Conservation (phyloP, 73 alveolate genomes). For the Tetrahymena borealis region DNA sequence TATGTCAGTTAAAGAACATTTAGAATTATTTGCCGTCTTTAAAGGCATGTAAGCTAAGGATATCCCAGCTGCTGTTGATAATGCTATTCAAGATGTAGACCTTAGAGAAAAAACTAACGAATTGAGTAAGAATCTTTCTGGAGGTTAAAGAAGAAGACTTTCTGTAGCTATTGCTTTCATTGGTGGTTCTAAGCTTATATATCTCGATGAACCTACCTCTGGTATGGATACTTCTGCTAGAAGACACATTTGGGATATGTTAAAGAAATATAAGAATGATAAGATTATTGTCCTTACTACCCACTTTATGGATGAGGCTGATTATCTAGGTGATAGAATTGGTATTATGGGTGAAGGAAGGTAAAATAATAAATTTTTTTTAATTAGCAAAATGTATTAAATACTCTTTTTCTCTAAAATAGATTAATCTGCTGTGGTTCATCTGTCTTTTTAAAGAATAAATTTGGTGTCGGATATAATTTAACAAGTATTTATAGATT, state of each 20-base stretch:
- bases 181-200: slow-evolving; percentile 83
- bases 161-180: slow-evolving; percentile 87
- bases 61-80: slow-evolving; percentile 52
- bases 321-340: slow-evolving; percentile 92
- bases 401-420: neutral
- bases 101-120: slow-evolving; percentile 52
- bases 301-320: slow-evolving; percentile 99
- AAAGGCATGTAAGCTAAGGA: slow-evolving; percentile 69
- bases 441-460: slow-evolving; percentile 78
- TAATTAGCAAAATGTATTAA: neutral
- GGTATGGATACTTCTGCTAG: slow-evolving; percentile 95
- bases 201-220: slow-evolving; percentile 96
- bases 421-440: slow-evolving; percentile 82
- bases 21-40: slow-evolving; percentile 70
- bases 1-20: slow-evolving; percentile 74
- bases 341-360: slow-evolving; percentile 92
- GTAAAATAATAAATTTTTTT: neutral
- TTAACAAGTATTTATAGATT: slow-evolving; percentile 3
- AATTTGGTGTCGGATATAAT: slow-evolving; percentile 82
- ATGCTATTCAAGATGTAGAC: slow-evolving; percentile 81
- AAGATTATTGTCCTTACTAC: slow-evolving; percentile 91
- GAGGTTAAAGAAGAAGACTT: slow-evolving; percentile 89
- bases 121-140: slow-evolving; percentile 77
- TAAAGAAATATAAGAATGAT: slow-evolving; percentile 72
- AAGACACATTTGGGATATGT: slow-evolving; percentile 92